Conservation (phyloP, 2,329 filamentous ascomycete species). For the Sclerotinia sclerotiorum region DNA sequence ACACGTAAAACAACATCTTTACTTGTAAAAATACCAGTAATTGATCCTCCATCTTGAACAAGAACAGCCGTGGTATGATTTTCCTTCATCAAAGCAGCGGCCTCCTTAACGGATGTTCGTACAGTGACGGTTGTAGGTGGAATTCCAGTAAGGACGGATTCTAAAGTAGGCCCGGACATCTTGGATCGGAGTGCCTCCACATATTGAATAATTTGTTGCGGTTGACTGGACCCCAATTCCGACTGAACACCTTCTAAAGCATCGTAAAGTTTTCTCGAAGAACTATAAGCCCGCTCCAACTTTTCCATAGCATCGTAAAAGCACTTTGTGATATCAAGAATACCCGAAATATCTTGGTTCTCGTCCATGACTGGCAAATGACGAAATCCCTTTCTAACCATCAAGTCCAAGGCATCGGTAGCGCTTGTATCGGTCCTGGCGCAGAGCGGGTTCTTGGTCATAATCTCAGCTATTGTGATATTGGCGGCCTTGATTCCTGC, state of each 20-base stretch:
- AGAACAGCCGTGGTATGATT: constrained; percentile 96
- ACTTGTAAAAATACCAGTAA: constrained; percentile 98
- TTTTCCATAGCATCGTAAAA: constrained; percentile 99
- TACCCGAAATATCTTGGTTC: constrained; percentile 98
- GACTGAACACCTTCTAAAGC: constrained; percentile 97
- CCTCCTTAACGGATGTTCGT: constrained; percentile 92
- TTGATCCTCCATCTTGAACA: constrained; percentile 93
- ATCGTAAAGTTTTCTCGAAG: constrained; percentile 97
- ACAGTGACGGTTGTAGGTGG: constrained; percentile 95
- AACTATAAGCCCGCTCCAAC: constrained; percentile 93
- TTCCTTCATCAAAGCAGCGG: constrained; percentile 95
- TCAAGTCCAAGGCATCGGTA: constrained; percentile 93
- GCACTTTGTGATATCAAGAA: constrained; percentile 98
- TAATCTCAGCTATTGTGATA: constrained; percentile 95
- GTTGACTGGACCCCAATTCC: constrained; percentile 91
- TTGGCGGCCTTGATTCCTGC: constrained; percentile 83
- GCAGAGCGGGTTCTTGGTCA: constrained; percentile 99
- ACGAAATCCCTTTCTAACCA: constrained; percentile 97
- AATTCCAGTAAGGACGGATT: constrained; percentile 87
- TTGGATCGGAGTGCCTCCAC: constrained; percentile 92
- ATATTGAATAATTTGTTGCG: constrained; percentile 98
- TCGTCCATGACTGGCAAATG: constrained; percentile 99
- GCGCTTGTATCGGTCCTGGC: constrained; percentile 97
- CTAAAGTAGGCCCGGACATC: constrained; percentile 96
- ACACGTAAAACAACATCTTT: constrained; percentile 98